These are phyloP conservation scores for Arabidopsis arenosa DNA, from an alignment of 345 rosid species.

Conservation along the genomic window DNA sequence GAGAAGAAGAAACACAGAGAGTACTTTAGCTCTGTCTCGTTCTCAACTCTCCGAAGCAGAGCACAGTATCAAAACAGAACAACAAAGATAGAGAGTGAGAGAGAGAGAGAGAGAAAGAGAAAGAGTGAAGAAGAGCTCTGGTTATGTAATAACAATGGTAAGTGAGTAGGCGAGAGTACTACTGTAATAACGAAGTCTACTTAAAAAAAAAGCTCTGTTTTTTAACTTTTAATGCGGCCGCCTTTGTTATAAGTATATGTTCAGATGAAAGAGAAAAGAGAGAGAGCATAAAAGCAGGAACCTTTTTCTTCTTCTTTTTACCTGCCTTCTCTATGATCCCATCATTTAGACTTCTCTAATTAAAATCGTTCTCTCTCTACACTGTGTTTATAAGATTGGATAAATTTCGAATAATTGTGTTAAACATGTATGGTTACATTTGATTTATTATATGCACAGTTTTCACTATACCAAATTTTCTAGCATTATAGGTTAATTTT, in stretches of 20 bases:
- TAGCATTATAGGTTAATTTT: neutral
- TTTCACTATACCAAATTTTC: no score
- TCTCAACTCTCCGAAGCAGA: slow-evolving; percentile 13
- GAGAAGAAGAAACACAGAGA: slow-evolving; percentile 30
- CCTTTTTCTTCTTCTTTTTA: slow-evolving; percentile 30
- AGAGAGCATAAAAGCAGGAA: slow-evolving; percentile 34
- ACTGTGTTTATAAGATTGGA: neutral
- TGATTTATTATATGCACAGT: no score
- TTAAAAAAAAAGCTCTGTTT: slow-evolving; percentile 34
- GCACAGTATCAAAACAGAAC: slow-evolving; percentile 10
- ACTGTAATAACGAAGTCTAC: slow-evolving; percentile 30
- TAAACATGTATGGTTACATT: neutral
- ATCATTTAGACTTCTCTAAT: slow-evolving; percentile 6
- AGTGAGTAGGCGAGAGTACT: slow-evolving; percentile 14
- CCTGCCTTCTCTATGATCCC: slow-evolving; percentile 34
- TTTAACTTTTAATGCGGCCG: slow-evolving; percentile 42
- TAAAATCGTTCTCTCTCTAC: neutral
- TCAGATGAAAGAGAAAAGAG: slow-evolving; percentile 32
- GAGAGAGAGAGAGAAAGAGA: neutral
- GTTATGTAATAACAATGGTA: slow-evolving; percentile 8
- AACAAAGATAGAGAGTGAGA: neutral
- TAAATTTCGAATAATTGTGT: neutral
- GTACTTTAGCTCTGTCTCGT: slow-evolving; percentile 10
- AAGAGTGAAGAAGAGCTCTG: slow-evolving; percentile 18
- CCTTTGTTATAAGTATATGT: slow-evolving; percentile 37